Conservation (phyloP, 2,329 filamentous ascomycete species). For the Calonectria naviculata region DNA sequence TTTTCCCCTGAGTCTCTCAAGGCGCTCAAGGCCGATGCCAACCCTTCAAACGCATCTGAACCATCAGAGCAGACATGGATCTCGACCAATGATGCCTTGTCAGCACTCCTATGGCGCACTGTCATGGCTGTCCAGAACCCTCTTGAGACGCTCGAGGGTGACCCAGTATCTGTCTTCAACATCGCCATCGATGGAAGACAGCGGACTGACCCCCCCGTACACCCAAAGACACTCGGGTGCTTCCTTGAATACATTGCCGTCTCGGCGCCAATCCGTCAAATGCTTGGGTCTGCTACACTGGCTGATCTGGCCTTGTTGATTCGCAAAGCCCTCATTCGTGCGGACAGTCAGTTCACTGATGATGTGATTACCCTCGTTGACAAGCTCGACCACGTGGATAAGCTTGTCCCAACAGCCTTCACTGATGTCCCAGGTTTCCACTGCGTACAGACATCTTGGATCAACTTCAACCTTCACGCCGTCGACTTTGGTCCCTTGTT, state of each 20-base stretch:
- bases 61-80: slow-evolving; percentile 20
- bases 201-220: slow-evolving; percentile 16
- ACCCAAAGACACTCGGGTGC: slow-evolving; percentile 22
- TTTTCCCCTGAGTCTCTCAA: slow-evolving; percentile 23
- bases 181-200: slow-evolving; percentile 26
- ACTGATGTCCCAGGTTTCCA: slow-evolving; percentile 14
- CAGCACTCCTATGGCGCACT: slow-evolving; percentile 26
- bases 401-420: slow-evolving; percentile 24
- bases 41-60: not conserved
- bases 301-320: slow-evolving; percentile 24
- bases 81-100: slow-evolving; percentile 29
- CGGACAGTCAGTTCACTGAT: slow-evolving; percentile 19
- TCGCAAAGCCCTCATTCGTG: slow-evolving; percentile 19
- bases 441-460: slow-evolving; percentile 26
- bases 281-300: slow-evolving; percentile 6
- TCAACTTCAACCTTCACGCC: slow-evolving; percentile 11
- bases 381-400: slow-evolving; percentile 13
- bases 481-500: slow-evolving; percentile 19
- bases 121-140: slow-evolving; percentile 20
- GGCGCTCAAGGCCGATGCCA: slow-evolving; percentile 16
- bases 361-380: slow-evolving; percentile 21
- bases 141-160: slow-evolving; percentile 1
- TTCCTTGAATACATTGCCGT: slow-evolving; percentile 25
- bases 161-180: slow-evolving; percentile 9
- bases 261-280: slow-evolving; percentile 18